These are phyloP conservation scores for Macadamia tetraphylla DNA, from an alignment of 164 flowering plant species.

Conservation along the genomic window DNA sequence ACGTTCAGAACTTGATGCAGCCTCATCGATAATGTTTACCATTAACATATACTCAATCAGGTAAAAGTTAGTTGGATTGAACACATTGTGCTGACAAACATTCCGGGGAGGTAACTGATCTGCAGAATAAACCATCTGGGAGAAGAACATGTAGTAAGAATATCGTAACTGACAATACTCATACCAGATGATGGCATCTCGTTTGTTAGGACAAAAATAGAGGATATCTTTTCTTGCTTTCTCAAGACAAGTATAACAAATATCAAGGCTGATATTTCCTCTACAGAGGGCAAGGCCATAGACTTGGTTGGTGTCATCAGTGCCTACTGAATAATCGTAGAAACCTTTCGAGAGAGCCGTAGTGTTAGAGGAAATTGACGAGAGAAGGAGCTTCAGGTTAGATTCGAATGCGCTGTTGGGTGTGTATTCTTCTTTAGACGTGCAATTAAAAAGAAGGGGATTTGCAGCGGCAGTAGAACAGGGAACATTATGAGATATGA, in stretches of 20 bases:
- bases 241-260: conserved; percentile 12
- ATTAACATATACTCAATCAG: neutral
- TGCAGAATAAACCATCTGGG: conserved; percentile 1
- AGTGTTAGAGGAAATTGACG: conserved; percentile 8
- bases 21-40: neutral
- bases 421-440: too few species aligned
- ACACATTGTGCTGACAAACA: neutral
- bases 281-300: conserved; percentile 20
- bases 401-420: conserved; percentile 9
- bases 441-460: too few species aligned
- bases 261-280: conserved; percentile 10
- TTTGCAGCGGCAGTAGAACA: too few species aligned
- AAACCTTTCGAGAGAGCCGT: conserved; percentile 13
- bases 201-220: neutral
- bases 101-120: neutral
- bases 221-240: neutral
- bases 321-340: conserved; percentile 18
- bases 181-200: conserved; percentile 22
- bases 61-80: conserved; percentile 2
- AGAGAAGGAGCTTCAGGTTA: conserved; percentile 16
- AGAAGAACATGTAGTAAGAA: conserved; percentile 6
- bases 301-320: conserved; percentile 8
- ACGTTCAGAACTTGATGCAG: neutral
- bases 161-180: conserved; percentile 15
- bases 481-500: too few species aligned